Evolutionary conservation across 2,329 filamentous ascomycete genomes (phyloP), one percentile per base, ranked within the genome.

Genomic region (Cryphonectria radicalis): DNA sequence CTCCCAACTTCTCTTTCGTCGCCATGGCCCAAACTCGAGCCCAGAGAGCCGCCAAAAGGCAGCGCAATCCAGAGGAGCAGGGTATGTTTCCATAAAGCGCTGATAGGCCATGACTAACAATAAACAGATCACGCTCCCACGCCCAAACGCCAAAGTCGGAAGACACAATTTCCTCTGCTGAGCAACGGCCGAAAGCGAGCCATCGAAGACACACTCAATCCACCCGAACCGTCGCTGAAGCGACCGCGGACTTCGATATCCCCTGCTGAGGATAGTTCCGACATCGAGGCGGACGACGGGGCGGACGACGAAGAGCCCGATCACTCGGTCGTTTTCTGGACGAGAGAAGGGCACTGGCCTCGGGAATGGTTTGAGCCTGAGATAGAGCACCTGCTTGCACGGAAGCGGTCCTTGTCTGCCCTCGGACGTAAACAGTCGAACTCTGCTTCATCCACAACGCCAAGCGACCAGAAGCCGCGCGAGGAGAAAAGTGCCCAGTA

Each of bases 401-500:
- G 70, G 50, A 72, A 69, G 37, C 66, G 66, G 40, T 66, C 70
- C 19, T 11, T 11, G n/a, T 68, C 65, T 35, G 66, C 68, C 25
- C 35, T 62, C 59, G 35, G 59, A n/a, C 63, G 71, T 32, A 73
- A 74, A 66, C 74, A 71, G 55, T 72, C 73, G 55, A 71, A 62
- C 59, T 73, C 74, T 71, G 65, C 68, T 8, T 68, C 64, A 63
- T 74, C 73, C 35, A 69, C 64, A 66, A 82, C 79, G 40, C 76
- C 80, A 10, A 83, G 80, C 74, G 80, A 83, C 75, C 76, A 82
- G 75, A 81, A 76, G 77, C 78, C 76, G 69, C 78, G 79, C 62
- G 81, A 81, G 68, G 78, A 76, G 74, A 83, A 82, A 76, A 82
- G 77, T 74, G 74, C 78, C 3, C 77, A 72, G n/a, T 83, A 84